Conservation (phyloP, 2,329 filamentous ascomycete genomes). For the Monascus ruber region DNA sequence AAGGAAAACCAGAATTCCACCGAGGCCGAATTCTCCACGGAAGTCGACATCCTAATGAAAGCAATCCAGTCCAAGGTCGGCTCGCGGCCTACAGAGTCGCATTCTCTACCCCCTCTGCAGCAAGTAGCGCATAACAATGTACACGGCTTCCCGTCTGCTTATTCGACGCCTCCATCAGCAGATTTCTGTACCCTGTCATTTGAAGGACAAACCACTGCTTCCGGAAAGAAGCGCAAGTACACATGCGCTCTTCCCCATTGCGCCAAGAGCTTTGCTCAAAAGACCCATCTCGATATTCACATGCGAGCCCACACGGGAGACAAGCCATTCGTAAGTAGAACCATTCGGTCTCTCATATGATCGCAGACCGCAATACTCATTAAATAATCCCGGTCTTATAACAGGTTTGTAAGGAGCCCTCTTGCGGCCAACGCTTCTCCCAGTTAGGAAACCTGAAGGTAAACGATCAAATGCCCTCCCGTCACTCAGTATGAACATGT, state of each 20-base stretch:
- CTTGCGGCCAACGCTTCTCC: constrained; percentile 71
- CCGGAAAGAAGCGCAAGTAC: constrained; percentile 50
- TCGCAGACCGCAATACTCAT: background rate
- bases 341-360: constrained; percentile 1
- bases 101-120: constrained; percentile 25
- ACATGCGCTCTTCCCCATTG: constrained; percentile 64
- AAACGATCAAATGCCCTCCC: constrained; percentile 5
- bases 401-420: constrained; percentile 56
- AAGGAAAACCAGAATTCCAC: constrained; percentile 36
- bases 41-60: constrained; percentile 81
- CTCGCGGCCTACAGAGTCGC: constrained; percentile 14
- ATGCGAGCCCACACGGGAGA: constrained; percentile 76
- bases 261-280: constrained; percentile 74
- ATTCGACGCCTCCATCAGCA: constrained; percentile 14
- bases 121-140: constrained; percentile 17
- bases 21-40: constrained; percentile 61
- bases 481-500: constrained; percentile 10
- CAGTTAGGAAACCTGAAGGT: constrained; percentile 86
- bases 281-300: constrained; percentile 88
- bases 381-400: background rate
- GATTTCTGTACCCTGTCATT: constrained; percentile 13
- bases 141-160: constrained; percentile 11
- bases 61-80: constrained; percentile 60
- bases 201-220: constrained; percentile 24
- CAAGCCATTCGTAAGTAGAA: constrained; percentile 70